Percentiles rank a stretch among this genome's conserved stretches.
These are phyloP conservation scores for Inosperma sp. DNA, from an alignment of 768 basidiomycete species.

Conservation along the genomic window DNA sequence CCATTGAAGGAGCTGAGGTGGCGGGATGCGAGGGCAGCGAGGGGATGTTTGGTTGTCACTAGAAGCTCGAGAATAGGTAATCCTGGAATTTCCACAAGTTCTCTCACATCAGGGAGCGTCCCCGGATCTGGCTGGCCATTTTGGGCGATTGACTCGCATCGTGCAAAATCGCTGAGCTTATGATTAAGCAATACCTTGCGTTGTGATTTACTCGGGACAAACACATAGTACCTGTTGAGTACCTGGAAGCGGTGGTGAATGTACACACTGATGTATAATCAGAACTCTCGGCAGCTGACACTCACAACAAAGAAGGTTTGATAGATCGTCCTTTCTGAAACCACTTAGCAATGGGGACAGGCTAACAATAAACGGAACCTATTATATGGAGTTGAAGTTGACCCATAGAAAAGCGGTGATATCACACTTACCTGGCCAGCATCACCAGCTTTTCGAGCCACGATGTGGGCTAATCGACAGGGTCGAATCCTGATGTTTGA, in stretches of 20 bases:
- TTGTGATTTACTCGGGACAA: constrained; percentile 6
- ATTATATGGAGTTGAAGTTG: not conserved
- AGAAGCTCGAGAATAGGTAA: too few relatives aligned
- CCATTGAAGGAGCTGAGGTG: too few relatives aligned
- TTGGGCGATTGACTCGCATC: not conserved
- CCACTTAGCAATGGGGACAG: not conserved
- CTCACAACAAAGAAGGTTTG: constrained; percentile 7
- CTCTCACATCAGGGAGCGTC: not conserved
- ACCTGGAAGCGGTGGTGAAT: constrained; percentile 2
- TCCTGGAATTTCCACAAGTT: constrained; percentile 1
- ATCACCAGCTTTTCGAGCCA: constrained; percentile 5
- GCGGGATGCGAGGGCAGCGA: too few relatives aligned
- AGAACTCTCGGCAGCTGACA: not conserved
- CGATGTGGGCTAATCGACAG: constrained; percentile 4
- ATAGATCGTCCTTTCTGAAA: constrained; percentile 2
- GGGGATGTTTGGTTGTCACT: too few relatives aligned
- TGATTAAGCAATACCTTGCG: constrained; percentile 5
- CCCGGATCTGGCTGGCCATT: constrained; percentile 5
- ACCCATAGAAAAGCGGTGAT: not conserved
- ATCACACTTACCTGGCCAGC: constrained; percentile 2
- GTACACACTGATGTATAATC: constrained; percentile 7
- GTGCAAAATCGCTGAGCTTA: not conserved
- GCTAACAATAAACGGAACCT: constrained; percentile 5
- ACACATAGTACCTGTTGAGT: constrained; percentile 4
- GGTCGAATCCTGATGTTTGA: not conserved